Conservation (phyloP, 2,329 filamentous ascomycete species). For the Fusarium sp. region DNA sequence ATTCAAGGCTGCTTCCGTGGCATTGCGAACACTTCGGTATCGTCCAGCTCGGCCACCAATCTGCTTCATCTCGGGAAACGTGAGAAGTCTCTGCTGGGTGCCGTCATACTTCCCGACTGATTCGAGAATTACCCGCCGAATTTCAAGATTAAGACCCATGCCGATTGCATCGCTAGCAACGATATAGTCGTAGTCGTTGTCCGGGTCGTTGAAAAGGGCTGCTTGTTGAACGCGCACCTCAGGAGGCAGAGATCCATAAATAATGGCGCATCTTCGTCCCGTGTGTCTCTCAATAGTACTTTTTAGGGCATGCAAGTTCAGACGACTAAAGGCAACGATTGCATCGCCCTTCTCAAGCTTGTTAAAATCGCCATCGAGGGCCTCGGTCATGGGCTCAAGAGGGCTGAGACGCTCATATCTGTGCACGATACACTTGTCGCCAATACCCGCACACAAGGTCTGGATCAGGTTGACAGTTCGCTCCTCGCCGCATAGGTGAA, state of each 20-base stretch:
- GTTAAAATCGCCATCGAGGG: conserved; percentile 75
- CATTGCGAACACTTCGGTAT: conserved; percentile 75
- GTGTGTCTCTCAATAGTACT: conserved; percentile 82
- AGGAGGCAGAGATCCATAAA: conserved; percentile 92
- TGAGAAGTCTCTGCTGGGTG: conserved; percentile 68
- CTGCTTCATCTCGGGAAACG: conserved; percentile 88
- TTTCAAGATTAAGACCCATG: conserved; percentile 95
- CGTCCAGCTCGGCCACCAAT: conserved; percentile 94
- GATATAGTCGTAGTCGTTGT: conserved; percentile 96
- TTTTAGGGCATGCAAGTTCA: conserved; percentile 87
- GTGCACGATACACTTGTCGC: conserved; percentile 87
- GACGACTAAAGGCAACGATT: conserved; percentile 87
- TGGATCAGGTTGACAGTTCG: conserved; percentile 85
- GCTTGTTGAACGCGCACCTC: conserved; percentile 95
- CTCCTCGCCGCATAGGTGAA: conserved; percentile 94
- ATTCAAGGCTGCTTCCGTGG: conserved; percentile 10
- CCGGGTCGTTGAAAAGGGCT: conserved; percentile 91
- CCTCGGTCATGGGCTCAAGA: conserved; percentile 75
- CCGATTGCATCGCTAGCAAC: conserved; percentile 97
- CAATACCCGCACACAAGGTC: conserved; percentile 82
- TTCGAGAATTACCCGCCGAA: conserved; percentile 93
- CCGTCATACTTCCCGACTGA: conserved; percentile 82
- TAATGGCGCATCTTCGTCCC: conserved; percentile 86
- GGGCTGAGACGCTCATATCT: conserved; percentile 88
- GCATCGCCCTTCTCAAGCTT: conserved; percentile 91